Conservation (phyloP, 371 early-diverging fungal genomes). For the Mucor velutinosus region DNA sequence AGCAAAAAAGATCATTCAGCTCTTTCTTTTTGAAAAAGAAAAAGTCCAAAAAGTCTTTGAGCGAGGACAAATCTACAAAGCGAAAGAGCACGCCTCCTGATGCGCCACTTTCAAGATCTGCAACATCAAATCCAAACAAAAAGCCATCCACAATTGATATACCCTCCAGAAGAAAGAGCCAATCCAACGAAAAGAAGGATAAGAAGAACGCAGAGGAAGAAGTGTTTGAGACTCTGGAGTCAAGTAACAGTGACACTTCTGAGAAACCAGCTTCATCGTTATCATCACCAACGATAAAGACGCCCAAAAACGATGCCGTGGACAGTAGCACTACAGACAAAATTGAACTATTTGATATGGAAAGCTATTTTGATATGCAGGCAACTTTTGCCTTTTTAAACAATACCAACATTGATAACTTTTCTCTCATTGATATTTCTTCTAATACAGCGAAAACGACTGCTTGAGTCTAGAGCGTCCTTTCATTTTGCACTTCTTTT, state of each 20-base stretch:
- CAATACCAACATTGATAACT: neutral
- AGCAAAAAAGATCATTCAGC: conserved; percentile 18
- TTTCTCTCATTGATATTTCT: neutral
- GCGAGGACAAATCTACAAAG: neutral
- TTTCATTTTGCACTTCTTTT: neutral
- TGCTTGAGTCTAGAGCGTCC: neutral
- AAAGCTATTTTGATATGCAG: conserved; percentile 24
- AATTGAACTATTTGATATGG: conserved; percentile 18
- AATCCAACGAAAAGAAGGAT: neutral
- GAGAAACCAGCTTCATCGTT: neutral
- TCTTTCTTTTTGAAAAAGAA: conserved; percentile 24
- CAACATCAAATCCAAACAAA: neutral
- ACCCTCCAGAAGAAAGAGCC: neutral
- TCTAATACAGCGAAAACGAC: neutral
- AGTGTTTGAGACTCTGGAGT: neutral
- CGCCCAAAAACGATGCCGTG: conserved; percentile 6
- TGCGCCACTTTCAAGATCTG: neutral
- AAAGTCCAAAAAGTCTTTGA: conserved; percentile 16
- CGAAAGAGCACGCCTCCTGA: conserved; percentile 18
- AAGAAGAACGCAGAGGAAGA: neutral
- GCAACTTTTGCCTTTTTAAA: conserved; percentile 26
- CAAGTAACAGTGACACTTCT: neutral
- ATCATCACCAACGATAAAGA: neutral
- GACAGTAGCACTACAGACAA: neutral
- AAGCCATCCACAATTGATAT: neutral